phyloP scores from a whole-genome alignment of 83 land plant species.

The Diphasiastrum complanatum region DNA sequence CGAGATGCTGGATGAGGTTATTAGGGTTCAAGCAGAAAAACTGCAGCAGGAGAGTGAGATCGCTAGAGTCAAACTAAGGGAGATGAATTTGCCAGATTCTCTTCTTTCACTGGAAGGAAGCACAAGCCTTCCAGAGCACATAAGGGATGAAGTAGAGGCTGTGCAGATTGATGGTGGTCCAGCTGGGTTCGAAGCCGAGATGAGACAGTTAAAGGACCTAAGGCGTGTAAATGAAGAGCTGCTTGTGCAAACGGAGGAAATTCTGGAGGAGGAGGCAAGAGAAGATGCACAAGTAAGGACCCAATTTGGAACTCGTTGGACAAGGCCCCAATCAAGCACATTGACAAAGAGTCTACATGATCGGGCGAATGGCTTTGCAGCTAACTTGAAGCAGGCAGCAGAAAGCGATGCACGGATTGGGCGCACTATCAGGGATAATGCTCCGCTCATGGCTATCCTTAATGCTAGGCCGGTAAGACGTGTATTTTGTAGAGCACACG shows the following conservation, averaged over 20 bases:
- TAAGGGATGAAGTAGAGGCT: constrained; percentile 90
- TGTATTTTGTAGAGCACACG: too few relatives aligned
- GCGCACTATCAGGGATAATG: constrained; percentile 75
- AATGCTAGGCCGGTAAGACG: constrained; percentile 74
- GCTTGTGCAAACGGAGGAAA: constrained; percentile 82
- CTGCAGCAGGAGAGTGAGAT: constrained; percentile 93
- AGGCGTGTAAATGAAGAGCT: constrained; percentile 93
- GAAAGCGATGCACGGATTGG: constrained; percentile 91
- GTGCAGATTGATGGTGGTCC: constrained; percentile 92
- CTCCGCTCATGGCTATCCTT: constrained; percentile 67
- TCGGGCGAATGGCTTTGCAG: constrained; percentile 84
- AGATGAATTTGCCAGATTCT: constrained; percentile 96
- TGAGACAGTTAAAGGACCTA: constrained; percentile 81
- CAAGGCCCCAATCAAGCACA: constrained; percentile 91
- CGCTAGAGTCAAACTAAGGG: constrained; percentile 72
- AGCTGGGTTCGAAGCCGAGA: constrained; percentile 74
- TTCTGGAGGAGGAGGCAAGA: constrained; percentile 77
- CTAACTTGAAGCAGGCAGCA: constrained; percentile 83
- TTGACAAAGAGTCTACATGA: constrained; percentile 85
- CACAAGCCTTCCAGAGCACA: constrained; percentile 55
- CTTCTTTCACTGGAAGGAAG: constrained; percentile 82
- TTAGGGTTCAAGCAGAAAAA: constrained; percentile 81
- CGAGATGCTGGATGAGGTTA: constrained; percentile 93
- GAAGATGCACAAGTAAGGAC: constrained; percentile 87
- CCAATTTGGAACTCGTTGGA: constrained; percentile 95